Base-by-base conservation (phyloP, 495 filamentous ascomycete species). In the Hypoxylon subgilvum region DNA sequence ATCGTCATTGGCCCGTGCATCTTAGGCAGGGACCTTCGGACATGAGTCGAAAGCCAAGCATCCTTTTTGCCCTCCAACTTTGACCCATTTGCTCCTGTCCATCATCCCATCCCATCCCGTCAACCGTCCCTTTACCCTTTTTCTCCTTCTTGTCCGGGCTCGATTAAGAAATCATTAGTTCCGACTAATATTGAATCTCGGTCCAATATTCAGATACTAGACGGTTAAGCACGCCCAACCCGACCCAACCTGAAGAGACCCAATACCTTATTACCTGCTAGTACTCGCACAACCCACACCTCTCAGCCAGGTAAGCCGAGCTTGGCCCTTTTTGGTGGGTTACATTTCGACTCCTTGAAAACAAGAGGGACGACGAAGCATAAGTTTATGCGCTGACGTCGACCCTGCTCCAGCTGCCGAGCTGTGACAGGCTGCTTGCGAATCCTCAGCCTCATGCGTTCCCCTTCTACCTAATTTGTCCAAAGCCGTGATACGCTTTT, bases 331-430 rank as follows among this genome's bases (percentile, higher is more conserved):
- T 52, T 30, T 45, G 61, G 61, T 65, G 61, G 55, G 65, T 67
- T 64, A 57, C 61, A 64, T 63, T 44, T 57, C 63, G 48, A 50
- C 45, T 44, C 3, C n/a, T 14, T 17, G 13, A 18, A 52, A 22
- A 38, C 1, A 28, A 65, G 36, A 53, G 18, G 25, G 2, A 23
- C 18, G 30, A 50, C 41, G 54, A 49, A 56, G 44, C 52, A 52
- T 45, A 52, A 63, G 38, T 70, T 73, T 58, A 73, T 73, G 73
- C 72, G 69, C 73, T 77, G 74, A 74, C 73, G 71, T 77, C 68
- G 73, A 61, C 57, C n/a, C 49, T 65, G 54, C 40, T 62, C 59
- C 55, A 69, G 63, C 59, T 56, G 56, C 56, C n/a, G 52, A 55
- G 59, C 63, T 69, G 51, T 64, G 51, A 69, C 63, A 64, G 66